phyloP scores from a whole-genome alignment of 768 basidiomycete species.

The Tylopilus balloui region DNA sequence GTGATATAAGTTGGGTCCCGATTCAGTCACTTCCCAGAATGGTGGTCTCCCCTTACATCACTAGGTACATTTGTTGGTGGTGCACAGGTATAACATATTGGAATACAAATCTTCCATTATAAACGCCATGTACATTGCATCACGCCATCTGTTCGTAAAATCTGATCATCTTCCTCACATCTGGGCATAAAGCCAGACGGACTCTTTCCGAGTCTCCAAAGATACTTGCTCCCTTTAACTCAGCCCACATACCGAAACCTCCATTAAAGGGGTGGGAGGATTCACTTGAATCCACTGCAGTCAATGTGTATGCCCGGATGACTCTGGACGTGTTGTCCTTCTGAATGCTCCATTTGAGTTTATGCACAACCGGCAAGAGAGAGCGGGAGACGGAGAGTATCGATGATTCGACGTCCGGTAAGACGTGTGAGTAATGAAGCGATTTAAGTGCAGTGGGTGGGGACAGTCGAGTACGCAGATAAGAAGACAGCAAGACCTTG shows the following conservation, averaged over 20 bases:
- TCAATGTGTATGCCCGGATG: constrained; percentile 40
- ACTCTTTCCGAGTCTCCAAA: constrained; percentile 62
- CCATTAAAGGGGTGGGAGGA: constrained; percentile 28
- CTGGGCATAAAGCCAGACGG: constrained; percentile 64
- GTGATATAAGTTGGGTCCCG: background rate
- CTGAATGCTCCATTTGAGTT: constrained; percentile 69
- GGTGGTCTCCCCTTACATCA: background rate
- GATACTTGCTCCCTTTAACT: constrained; percentile 45
- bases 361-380: constrained; percentile 58
- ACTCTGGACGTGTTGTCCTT: constrained; percentile 56
- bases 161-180: constrained; percentile 50
- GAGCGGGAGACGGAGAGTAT: constrained; percentile 52
- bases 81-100: background rate
- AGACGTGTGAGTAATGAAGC: constrained; percentile 48
- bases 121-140: background rate
- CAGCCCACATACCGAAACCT: constrained; percentile 52
- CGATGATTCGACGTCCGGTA: constrained; percentile 63
- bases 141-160: constrained; percentile 50
- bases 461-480: constrained; percentile 47
- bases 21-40: constrained; percentile 4
- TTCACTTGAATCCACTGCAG: constrained; percentile 26
- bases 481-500: constrained; percentile 46
- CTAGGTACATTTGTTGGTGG: background rate
- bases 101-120: background rate
- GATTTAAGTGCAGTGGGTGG: constrained; percentile 37